Percentiles rank a stretch among this genome's conserved stretches.
phyloP scores from a whole-genome alignment of 148 eudicot genomes.

The Selenicereus undatus region DNA sequence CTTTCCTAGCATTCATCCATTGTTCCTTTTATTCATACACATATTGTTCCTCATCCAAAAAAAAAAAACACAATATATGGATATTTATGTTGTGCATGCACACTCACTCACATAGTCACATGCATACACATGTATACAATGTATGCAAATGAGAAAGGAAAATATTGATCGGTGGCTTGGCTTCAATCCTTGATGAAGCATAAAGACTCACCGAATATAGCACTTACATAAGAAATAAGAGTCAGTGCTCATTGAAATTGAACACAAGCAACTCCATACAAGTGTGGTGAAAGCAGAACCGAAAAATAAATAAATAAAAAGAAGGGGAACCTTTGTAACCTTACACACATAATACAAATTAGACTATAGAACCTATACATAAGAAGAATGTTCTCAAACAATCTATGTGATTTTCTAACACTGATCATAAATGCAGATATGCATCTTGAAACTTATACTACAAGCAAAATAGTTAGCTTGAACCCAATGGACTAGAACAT shows the following conservation, averaged over 20 bases:
- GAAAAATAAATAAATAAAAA: background rate
- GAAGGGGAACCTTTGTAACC: background rate
- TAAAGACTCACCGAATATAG: background rate
- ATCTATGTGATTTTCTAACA: background rate
- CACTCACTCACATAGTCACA: background rate
- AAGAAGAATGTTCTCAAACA: background rate
- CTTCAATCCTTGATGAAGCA: background rate
- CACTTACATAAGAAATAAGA: background rate
- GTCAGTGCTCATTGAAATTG: background rate
- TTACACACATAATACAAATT: background rate
- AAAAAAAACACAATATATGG: background rate
- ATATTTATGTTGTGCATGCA: too few relatives aligned
- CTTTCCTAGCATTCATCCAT: too few relatives aligned
- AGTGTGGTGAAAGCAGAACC: background rate
- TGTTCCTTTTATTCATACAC: too few relatives aligned
- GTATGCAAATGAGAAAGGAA: background rate
- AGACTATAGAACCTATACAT: background rate
- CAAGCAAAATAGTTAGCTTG: background rate
- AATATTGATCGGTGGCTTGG: background rate
- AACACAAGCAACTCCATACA: background rate
- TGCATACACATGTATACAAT: background rate
- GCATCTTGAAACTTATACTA: background rate
- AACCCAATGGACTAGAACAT: background rate
- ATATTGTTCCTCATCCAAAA: background rate
- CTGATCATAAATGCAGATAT: background rate